Conservation (phyloP, 75 land plant species). For the Adiantum capillusveneris region DNA sequence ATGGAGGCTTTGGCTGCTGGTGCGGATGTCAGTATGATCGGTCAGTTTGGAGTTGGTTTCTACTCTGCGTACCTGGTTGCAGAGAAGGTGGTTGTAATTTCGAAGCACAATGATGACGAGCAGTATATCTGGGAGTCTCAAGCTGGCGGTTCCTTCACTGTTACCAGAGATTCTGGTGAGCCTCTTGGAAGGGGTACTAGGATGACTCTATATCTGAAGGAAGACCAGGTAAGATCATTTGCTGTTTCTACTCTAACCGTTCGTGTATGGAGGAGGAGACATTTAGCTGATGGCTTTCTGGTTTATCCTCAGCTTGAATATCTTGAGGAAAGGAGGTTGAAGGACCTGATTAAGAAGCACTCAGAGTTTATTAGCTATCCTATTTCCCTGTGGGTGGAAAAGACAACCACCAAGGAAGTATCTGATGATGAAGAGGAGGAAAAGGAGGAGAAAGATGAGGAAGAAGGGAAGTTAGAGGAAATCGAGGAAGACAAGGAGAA, state of each 20-base stretch:
- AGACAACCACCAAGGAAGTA: conserved; percentile 51
- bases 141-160: conserved; percentile 71
- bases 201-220: conserved; percentile 37
- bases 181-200: conserved; percentile 56
- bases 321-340: conserved; percentile 47
- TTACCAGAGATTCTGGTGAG: conserved; percentile 53
- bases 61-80: conserved; percentile 61
- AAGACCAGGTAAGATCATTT: conserved; percentile 20
- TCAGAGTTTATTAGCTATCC: conserved; percentile 61
- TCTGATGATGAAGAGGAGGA: conserved; percentile 62
- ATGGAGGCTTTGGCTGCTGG: conserved; percentile 77
- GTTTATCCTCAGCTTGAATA: conserved; percentile 42
- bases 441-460: conserved; percentile 21
- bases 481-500: conserved; percentile 42
- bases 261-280: too few species aligned
- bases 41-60: conserved; percentile 61
- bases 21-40: conserved; percentile 77
- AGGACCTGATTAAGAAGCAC: conserved; percentile 57
- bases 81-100: conserved; percentile 50
- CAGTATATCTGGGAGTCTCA: conserved; percentile 70
- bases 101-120: conserved; percentile 72
- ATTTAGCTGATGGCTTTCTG: too few species aligned
- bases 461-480: conserved; percentile 42
- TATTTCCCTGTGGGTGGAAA: conserved; percentile 54
- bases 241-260: too few species aligned